Percentiles rank a stretch among this genome's conserved stretches.
Evolutionary conservation across 257 asterid species (phyloP).

Genomic region (Agastache rugosa): DNA sequence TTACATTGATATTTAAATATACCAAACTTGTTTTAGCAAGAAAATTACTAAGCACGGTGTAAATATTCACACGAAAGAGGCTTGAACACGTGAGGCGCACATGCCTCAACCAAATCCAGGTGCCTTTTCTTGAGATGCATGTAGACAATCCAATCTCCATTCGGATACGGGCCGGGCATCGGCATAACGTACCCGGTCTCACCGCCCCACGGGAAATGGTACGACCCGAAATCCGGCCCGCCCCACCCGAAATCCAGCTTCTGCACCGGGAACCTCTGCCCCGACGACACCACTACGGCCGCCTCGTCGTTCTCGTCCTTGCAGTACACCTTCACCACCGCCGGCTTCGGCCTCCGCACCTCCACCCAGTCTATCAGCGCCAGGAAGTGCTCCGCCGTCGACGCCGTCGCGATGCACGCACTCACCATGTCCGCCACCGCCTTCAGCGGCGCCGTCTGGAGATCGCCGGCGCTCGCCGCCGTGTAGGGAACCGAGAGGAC

Average conservation of each 20-base stretch:
- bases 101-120: constrained; percentile 51
- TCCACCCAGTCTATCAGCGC: constrained; percentile 68
- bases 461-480: constrained; percentile 43
- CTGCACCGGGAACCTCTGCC: constrained; percentile 52
- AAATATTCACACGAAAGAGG: constrained; percentile 31
- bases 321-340: constrained; percentile 48
- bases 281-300: constrained; percentile 64
- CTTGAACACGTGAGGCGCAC: constrained; percentile 52
- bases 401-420: constrained; percentile 40
- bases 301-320: constrained; percentile 51
- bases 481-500: constrained; percentile 58
- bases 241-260: constrained; percentile 68
- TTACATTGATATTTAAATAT: too few relatives aligned
- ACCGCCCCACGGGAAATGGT: constrained; percentile 74
- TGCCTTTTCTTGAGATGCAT: constrained; percentile 56
- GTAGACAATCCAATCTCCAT: constrained; percentile 72
- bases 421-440: constrained; percentile 46
- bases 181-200: constrained; percentile 74
- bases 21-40: too few relatives aligned
- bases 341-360: constrained; percentile 49
- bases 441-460: constrained; percentile 37
- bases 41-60: neutral
- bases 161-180: constrained; percentile 41
- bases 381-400: constrained; percentile 53
- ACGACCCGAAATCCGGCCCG: constrained; percentile 59